Evolutionary conservation across 257 asterid species (phyloP), one percentile per base, ranked within the genome.

Genomic region (Capsicum chinense): DNA sequence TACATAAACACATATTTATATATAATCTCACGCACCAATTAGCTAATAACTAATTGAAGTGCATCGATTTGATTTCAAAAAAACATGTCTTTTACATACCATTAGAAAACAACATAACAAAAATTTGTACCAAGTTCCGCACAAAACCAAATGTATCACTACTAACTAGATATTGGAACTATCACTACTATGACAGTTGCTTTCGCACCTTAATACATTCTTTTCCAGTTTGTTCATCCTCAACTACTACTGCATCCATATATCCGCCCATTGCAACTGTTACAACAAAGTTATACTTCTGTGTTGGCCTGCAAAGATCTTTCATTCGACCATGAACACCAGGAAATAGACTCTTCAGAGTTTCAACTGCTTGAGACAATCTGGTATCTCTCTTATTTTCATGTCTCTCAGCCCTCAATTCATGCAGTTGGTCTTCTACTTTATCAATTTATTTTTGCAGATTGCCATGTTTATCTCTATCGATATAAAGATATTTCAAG

Each of bases 251-350:
- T 68, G 99, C 99, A 87, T 95, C 99, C 99, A 95, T 95, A 89
- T 93, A 94, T 91, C 92, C 92, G 73, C 99, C 99, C 99, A 95
- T 95, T 70, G 99, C 99, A 90, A 95, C 98, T 87, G 99, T 95
- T 88, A 95, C 98, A 80, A 97, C 99, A 88, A 95, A 97, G 85
- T 93, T 93, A 86, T 94, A 95, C 86, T 90, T 92, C 83, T 95
- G 98, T 85, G 95, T 94, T 83, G 99, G 98, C 90, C 97, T 87
- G 85, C 98, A 95, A 85, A 95, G 98, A 79, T 95, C 99, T 79
- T 96, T 93, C 98, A 95, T 94, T 84, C 98, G 98, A 86, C 99
- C 99, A 91, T 89, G 98, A 86, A 95, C 99, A 17, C 99, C 98
- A 59, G 96, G 93, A 88, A 95, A 95, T 56, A 93, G 95, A 79